phyloP scores from a whole-genome alignment of 2,329 filamentous ascomycete species.

The Colletotrichum endophyticum region DNA sequence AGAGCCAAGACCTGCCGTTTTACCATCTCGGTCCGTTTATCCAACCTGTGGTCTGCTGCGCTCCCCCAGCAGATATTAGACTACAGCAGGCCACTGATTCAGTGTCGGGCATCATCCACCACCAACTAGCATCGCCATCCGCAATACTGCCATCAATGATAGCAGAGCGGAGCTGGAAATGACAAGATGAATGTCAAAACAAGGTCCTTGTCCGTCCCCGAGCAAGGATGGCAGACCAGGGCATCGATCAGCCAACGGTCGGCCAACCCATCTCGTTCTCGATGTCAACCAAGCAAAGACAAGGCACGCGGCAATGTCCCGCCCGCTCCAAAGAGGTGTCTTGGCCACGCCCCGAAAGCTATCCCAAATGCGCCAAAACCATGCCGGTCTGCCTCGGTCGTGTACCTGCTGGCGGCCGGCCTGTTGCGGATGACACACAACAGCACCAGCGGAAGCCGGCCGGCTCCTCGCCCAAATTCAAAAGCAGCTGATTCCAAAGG shows the following conservation, averaged over 20 bases:
- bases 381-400: background rate
- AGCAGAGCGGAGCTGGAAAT: background rate
- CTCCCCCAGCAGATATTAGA: background rate
- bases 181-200: background rate
- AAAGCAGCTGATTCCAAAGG: conserved; percentile 8
- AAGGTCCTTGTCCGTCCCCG: background rate
- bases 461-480: conserved; percentile 1
- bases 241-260: background rate
- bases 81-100: background rate
- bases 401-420: background rate
- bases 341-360: background rate
- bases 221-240: background rate
- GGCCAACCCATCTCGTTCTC: background rate
- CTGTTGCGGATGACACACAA: background rate
- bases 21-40: background rate
- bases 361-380: background rate
- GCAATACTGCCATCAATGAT: background rate
- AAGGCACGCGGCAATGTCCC: background rate
- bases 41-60: background rate
- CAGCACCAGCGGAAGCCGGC: background rate
- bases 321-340: background rate
- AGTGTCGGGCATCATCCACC: background rate
- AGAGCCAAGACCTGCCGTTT: background rate
- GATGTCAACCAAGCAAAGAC: background rate
- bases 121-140: background rate